Evolutionary conservation across 805 yeast genomes (phyloP), one percentile per base, ranked within the genome.

Genomic region (Wilhelminamyces savonicus): DNA sequence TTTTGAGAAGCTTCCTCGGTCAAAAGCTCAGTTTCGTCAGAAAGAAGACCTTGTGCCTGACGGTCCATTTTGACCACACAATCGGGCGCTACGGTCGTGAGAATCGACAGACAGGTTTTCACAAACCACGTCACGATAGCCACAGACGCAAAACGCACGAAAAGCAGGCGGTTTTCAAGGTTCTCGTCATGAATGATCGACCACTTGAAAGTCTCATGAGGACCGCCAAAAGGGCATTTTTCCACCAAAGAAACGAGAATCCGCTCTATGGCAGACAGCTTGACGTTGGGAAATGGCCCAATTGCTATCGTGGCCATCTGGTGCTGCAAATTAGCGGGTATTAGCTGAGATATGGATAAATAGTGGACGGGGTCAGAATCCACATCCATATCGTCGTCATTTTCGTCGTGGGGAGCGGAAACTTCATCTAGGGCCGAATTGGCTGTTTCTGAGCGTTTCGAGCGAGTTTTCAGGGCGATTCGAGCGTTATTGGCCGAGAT

Each of bases 251-350:
- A 34, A 14, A 38, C 35, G 16, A 69, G 39, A 0, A 66, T 33
- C 28, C 50, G 56, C 33, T 66, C 72, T 14, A 64, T 43, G 1
- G 52, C 42, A 2, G 35, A 32, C 23, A 43, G 43, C 19, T 46
- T 41, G 4, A 65, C 35, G 10, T 48, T 51, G 5, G 61, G 63
- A 30, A 69, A 54, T 23, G 56, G 56, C 15, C 48, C 43, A 9
- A 67, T 36, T 4, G 54, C 41, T 2, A 64, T 44, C 4, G 59
- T 53, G 27, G 46, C 40, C 5, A 64, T 31, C 32, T 69, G 70
- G 21, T 62, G 54, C 24, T 53, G 46, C 23, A 62, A 44, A 24
- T 52, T 61, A 2, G 33, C 29, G 0, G 71, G 69, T 4, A 30
- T 34, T 21, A 68, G 53, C 4, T 29, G 26, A 4, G 44, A 45